phyloP scores from a whole-genome alignment of 2,329 filamentous ascomycete species.

The Aspergillus sp. region DNA sequence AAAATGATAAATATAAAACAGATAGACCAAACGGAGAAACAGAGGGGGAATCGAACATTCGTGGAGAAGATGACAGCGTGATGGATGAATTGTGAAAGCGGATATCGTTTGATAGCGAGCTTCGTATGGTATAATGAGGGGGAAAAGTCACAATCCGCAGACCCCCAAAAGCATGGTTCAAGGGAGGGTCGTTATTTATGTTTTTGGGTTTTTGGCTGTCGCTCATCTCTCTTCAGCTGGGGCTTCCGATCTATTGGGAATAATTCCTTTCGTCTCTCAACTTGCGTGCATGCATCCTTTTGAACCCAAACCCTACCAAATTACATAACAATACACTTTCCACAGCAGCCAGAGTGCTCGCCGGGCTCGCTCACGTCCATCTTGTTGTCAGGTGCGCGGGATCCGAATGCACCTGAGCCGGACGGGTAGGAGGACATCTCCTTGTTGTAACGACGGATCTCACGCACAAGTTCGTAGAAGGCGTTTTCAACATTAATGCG shows the following conservation, averaged over 20 bases:
- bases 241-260: constrained; percentile 15
- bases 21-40: constrained; percentile 28
- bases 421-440: constrained; percentile 89
- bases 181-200: constrained; percentile 8
- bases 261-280: constrained; percentile 23
- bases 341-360: constrained; percentile 69
- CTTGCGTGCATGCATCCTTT: constrained; percentile 21
- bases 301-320: constrained; percentile 19
- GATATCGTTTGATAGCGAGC: constrained; percentile 30
- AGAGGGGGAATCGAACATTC: constrained; percentile 43
- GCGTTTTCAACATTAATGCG: constrained; percentile 98
- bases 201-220: constrained; percentile 10
- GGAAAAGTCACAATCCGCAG: constrained; percentile 17
- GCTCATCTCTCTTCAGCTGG: constrained; percentile 13
- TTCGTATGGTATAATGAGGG: constrained; percentile 22
- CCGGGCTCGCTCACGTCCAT: constrained; percentile 70
- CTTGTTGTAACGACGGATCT: constrained; percentile 97
- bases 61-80: constrained; percentile 40
- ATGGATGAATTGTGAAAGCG: constrained; percentile 25
- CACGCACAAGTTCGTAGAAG: constrained; percentile 97
- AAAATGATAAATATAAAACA: constrained; percentile 4
- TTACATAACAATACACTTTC: constrained; percentile 80
- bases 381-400: constrained; percentile 62
- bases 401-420: constrained; percentile 62
- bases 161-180: constrained; percentile 21